Conservation (phyloP, 805 yeast species). For the Pichia membranifaciens region DNA sequence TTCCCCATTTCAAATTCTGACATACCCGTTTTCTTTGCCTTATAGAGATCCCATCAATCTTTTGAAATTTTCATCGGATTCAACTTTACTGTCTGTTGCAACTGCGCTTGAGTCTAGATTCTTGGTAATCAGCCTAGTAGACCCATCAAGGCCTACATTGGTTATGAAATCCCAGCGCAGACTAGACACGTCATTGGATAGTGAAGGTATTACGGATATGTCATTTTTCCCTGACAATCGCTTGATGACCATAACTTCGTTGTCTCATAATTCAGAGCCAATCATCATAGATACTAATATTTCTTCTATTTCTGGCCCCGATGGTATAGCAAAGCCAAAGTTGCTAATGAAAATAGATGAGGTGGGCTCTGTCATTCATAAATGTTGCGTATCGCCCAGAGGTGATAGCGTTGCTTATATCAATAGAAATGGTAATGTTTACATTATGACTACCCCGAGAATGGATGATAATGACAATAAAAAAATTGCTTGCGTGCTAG, state of each 20-base stretch:
- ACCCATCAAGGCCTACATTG: conserved; percentile 57
- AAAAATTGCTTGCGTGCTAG: conserved; percentile 64
- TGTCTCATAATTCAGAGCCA: conserved; percentile 61
- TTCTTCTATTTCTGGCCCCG: conserved; percentile 35
- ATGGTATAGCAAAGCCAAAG: conserved; percentile 51
- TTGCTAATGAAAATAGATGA: conserved; percentile 64
- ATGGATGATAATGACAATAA: conserved; percentile 51
- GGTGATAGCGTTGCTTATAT: conserved; percentile 81
- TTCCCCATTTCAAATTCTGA: conserved; percentile 17
- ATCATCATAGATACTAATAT: conserved; percentile 62
- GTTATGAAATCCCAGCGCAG: conserved; percentile 64
- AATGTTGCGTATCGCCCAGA: conserved; percentile 70
- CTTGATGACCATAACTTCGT: conserved; percentile 47
- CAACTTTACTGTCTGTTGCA: conserved; percentile 66
- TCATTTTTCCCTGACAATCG: conserved; percentile 65
- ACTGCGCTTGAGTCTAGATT: conserved; percentile 75
- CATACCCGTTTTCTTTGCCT: conserved; percentile 58
- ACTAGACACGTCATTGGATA: conserved; percentile 60
- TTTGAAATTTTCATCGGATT: conserved; percentile 66
- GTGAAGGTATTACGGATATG: conserved; percentile 85
- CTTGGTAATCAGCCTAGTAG: conserved; percentile 62
- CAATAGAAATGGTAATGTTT: conserved; percentile 73
- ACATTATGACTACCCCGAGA: conserved; percentile 56
- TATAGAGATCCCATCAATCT: conserved; percentile 80
- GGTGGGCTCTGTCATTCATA: conserved; percentile 74